Evolutionary conservation across 2,329 filamentous ascomycete species (phyloP).

Genomic region (Fusarium xyrophilum): DNA sequence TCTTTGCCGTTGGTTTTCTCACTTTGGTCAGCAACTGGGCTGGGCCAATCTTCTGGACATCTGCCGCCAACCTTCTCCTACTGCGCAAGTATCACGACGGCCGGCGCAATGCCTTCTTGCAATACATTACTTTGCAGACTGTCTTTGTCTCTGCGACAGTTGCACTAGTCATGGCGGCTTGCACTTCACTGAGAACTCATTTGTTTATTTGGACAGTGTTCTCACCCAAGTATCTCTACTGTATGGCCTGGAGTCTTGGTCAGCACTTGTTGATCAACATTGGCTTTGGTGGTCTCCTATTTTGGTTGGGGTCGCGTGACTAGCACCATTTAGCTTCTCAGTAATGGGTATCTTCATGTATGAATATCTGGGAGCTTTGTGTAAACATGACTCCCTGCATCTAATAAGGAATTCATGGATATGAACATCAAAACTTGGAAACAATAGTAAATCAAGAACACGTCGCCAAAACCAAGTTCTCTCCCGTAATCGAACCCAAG

Average conservation of each 20-base stretch:
- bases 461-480: constrained; percentile 24
- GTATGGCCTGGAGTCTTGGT: constrained; percentile 83
- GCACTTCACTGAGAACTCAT: constrained; percentile 82
- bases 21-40: constrained; percentile 93
- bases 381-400: neutral
- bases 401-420: neutral
- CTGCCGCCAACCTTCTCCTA: constrained; percentile 67
- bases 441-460: constrained; percentile 17
- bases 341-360: constrained; percentile 5
- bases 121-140: constrained; percentile 71
- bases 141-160: constrained; percentile 71
- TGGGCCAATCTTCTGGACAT: constrained; percentile 86
- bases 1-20: constrained; percentile 79
- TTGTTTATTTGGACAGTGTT: constrained; percentile 99
- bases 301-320: constrained; percentile 54
- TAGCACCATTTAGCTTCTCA: neutral
- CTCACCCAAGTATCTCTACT: constrained; percentile 94
- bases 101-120: constrained; percentile 46
- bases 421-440: constrained; percentile 19
- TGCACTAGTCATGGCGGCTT: constrained; percentile 84
- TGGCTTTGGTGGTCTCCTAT: constrained; percentile 64
- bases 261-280: constrained; percentile 81
- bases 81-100: constrained; percentile 48
- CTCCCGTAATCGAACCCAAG: constrained; percentile 4
- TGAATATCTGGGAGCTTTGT: constrained; percentile 1